Percentiles rank a stretch among this genome's conserved stretches.
These are phyloP conservation scores for Dipteronia sinensis DNA, from an alignment of 345 rosid species.

Conservation along the genomic window DNA sequence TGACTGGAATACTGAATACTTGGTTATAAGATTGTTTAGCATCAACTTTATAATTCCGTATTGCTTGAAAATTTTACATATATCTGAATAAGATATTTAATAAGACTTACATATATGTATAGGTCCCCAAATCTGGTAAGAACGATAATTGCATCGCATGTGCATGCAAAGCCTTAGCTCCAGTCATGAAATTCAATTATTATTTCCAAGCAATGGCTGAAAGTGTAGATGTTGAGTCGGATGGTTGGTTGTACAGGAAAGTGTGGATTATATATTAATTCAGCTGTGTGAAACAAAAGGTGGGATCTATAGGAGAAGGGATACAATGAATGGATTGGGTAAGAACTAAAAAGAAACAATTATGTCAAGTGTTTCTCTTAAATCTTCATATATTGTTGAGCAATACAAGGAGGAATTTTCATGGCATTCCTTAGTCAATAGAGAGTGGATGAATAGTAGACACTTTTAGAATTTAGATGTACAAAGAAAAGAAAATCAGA, in stretches of 20 bases:
- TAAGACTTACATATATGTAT: background rate
- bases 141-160: background rate
- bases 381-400: background rate
- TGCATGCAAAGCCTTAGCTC: background rate
- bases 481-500: background rate
- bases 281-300: background rate
- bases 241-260: background rate
- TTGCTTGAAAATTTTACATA: background rate
- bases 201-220: background rate
- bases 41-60: slow-evolving; percentile 4
- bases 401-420: background rate
- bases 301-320: background rate
- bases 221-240: background rate
- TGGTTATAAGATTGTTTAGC: slow-evolving; percentile 6
- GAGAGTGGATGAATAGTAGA: background rate
- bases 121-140: background rate
- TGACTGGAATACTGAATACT: slow-evolving; percentile 7
- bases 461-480: background rate
- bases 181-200: background rate
- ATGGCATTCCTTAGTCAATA: background rate
- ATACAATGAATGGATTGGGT: background rate
- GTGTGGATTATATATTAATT: background rate
- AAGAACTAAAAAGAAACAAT: background rate
- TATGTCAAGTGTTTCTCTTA: background rate
- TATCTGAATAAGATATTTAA: background rate